A percentile compares a stretch with the other conserved stretches of the same genome.
Conservation (phyloP, 129 eudicot species). For the Tagetes erecta region DNA sequence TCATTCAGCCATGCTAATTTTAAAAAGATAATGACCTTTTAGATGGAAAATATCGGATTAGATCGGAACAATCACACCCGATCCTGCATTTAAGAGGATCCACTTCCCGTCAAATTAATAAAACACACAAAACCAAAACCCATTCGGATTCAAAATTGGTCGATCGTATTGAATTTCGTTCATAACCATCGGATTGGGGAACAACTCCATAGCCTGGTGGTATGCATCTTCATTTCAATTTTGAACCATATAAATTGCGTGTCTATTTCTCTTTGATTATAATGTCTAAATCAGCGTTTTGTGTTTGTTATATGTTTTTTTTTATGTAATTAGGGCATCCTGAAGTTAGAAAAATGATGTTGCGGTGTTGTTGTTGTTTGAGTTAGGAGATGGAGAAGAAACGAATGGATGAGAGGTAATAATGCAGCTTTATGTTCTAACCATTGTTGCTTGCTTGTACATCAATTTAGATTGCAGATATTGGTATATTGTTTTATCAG, state of each 20-base stretch:
- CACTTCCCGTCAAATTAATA: no score
- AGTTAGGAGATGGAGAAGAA: conserved; percentile 15
- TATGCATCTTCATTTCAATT: conserved; percentile 12
- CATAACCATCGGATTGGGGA: conserved; percentile 3
- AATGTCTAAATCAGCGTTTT: background rate
- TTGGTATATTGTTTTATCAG: background rate
- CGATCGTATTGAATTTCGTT: background rate
- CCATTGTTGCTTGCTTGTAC: conserved; percentile 11
- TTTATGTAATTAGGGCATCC: conserved; percentile 3
- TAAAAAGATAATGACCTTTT: no score
- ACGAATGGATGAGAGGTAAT: conserved; percentile 41
- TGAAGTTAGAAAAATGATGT: conserved; percentile 3
- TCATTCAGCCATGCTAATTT: no score
- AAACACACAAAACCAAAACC: no score
- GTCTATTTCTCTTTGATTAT: background rate
- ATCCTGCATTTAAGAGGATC: no score
- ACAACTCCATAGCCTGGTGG: conserved; percentile 20
- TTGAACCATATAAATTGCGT: background rate
- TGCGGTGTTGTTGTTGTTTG: background rate
- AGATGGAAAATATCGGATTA: no score
- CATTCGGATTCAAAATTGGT: no score
- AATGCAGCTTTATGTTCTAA: conserved; percentile 11
- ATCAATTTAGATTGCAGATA: conserved; percentile 3
- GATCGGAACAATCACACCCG: no score
- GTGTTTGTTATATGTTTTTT: no score